Conservation (phyloP, 768 basidiomycete genomes). For the Hemileccinum impolitum region DNA sequence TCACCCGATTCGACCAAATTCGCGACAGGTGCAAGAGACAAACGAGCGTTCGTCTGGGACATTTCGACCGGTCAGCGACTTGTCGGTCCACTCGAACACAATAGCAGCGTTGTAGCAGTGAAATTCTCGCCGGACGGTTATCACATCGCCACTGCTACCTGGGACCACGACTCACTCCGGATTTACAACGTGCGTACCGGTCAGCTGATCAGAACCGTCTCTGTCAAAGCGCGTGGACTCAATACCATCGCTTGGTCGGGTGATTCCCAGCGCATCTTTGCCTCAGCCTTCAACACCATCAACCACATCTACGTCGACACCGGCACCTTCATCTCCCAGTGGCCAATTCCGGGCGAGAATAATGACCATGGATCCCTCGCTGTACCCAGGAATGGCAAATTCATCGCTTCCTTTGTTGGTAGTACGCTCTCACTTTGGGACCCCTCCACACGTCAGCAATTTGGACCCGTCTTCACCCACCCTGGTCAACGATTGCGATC, state of each 20-base stretch:
- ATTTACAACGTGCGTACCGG: background rate
- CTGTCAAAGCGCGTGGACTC: background rate
- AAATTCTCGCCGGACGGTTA: slow-evolving; percentile 5
- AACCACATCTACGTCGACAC: background rate
- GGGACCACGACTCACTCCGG: background rate
- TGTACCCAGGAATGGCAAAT: background rate
- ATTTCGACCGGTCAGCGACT: slow-evolving; percentile 1
- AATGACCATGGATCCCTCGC: background rate
- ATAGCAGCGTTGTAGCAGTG: background rate
- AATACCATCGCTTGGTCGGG: background rate
- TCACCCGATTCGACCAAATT: slow-evolving; percentile 5
- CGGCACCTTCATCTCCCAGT: background rate
- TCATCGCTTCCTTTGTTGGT: background rate
- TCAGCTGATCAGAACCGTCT: background rate
- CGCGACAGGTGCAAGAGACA: background rate
- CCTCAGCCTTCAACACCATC: background rate
- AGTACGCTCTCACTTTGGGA: slow-evolving; percentile 5
- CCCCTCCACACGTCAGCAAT: background rate
- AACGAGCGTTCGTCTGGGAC: slow-evolving; percentile 1
- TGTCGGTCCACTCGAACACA: slow-evolving; percentile 6
- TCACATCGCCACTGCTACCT: background rate
- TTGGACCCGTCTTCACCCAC: background rate
- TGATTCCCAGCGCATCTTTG: background rate
- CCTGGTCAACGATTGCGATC: background rate
- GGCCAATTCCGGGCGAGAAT: background rate